Conservation (phyloP, 164 flowering plant genomes). For the Chimonanthus salicifolius region DNA sequence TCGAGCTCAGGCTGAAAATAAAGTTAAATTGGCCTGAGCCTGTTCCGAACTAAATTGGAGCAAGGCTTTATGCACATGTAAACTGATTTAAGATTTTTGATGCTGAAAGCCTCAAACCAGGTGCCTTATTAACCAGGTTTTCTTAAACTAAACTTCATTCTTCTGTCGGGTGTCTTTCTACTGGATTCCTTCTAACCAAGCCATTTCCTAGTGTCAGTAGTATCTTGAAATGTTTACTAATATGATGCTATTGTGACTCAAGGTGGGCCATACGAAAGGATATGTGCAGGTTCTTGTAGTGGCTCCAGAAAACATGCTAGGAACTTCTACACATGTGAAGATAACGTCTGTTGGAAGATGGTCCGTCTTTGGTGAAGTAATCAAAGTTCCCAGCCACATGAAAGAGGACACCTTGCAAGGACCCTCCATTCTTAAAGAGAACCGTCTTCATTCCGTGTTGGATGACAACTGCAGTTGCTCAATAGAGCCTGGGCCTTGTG, state of each 20-base stretch:
- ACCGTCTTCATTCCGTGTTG: constrained; percentile 7
- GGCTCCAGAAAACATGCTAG: constrained; percentile 74
- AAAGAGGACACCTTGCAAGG: constrained; percentile 6
- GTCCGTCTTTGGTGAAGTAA: constrained; percentile 95
- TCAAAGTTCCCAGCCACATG: constrained; percentile 34
- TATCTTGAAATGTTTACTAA: not conserved
- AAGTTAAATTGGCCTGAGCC: too few species aligned
- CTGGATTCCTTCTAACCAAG: too few species aligned
- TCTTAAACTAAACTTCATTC: too few species aligned
- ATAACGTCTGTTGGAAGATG: constrained; percentile 97
- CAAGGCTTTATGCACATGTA: too few species aligned
- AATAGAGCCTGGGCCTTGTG: constrained; percentile 36
- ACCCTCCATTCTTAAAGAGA: too few species aligned
- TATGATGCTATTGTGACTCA: constrained; percentile 6
- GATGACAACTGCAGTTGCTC: constrained; percentile 22
- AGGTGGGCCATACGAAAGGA: constrained; percentile 99
- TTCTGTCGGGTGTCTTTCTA: too few species aligned
- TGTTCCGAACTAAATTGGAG: too few species aligned
- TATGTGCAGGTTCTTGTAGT: constrained; percentile 85
- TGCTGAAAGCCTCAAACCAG: too few species aligned
- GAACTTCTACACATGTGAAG: constrained; percentile 69
- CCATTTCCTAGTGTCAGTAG: too few species aligned
- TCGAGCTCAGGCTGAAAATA: too few species aligned
- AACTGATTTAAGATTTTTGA: too few species aligned
- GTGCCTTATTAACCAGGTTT: too few species aligned